These are phyloP conservation scores for Tremellales sp. DNA, from an alignment of 1,284 basidiomycete species.

Conservation along the genomic window DNA sequence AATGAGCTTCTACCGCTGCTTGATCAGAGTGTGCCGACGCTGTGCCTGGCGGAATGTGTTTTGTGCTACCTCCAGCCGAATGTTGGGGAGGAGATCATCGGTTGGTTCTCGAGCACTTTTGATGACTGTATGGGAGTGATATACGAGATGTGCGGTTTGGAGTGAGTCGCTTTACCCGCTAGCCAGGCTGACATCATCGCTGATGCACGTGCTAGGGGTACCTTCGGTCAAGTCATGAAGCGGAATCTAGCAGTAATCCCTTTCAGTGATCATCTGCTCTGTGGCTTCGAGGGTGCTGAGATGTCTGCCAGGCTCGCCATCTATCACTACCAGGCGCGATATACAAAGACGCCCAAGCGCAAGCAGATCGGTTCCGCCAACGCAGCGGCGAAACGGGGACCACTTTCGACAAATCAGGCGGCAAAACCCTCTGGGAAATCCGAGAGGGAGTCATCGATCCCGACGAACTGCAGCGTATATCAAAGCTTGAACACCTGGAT, in stretches of 20 bases:
- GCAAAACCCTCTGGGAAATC: constrained; percentile 65
- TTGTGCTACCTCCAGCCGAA: constrained; percentile 76
- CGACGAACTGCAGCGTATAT: constrained; percentile 67
- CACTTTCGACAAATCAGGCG: constrained; percentile 57
- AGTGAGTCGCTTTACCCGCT: constrained; percentile 35
- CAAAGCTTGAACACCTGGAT: constrained; percentile 75
- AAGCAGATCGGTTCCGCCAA: constrained; percentile 60
- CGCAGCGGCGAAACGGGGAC: constrained; percentile 35
- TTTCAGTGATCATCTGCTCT: not conserved
- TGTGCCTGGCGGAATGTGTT: constrained; percentile 86
- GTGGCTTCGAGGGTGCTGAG: too few relatives aligned
- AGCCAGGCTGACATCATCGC: constrained; percentile 1
- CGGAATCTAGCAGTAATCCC: constrained; percentile 67
- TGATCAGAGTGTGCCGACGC: constrained; percentile 66
- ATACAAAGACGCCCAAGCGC: constrained; percentile 58
- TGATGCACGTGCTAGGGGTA: constrained; percentile 50
- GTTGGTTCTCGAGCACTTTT: constrained; percentile 68
- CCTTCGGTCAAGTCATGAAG: constrained; percentile 83
- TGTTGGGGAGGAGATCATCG: constrained; percentile 59
- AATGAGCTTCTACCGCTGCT: constrained; percentile 49
- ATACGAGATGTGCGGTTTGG: constrained; percentile 86
- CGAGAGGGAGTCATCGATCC: constrained; percentile 55
- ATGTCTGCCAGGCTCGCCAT: constrained; percentile 69
- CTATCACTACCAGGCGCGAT: constrained; percentile 68
- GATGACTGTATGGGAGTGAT: constrained; percentile 52